These are phyloP conservation scores for Cerioporus squamosus DNA, from an alignment of 1,284 basidiomycete species.

Conservation along the genomic window DNA sequence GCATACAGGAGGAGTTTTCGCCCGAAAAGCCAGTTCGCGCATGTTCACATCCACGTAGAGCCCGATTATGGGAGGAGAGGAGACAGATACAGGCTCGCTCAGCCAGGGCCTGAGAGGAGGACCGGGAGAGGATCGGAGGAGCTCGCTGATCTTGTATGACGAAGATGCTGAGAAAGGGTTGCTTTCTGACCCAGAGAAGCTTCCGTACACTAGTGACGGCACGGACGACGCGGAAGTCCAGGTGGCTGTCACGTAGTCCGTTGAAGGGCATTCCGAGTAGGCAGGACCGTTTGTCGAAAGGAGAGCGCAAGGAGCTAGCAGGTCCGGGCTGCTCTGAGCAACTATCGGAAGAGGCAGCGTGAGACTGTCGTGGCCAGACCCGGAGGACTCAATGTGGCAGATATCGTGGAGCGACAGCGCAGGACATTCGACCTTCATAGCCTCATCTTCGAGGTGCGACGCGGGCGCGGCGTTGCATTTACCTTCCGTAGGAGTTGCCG, in stretches of 20 bases:
- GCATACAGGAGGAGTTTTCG: conserved; percentile 28
- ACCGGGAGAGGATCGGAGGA: conserved; percentile 15
- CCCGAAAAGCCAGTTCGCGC: conserved; percentile 36
- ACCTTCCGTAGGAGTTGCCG: not conserved
- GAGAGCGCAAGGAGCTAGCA: not conserved
- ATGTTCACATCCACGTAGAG: conserved; percentile 51
- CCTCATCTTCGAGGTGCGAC: not conserved
- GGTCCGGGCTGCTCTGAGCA: not conserved
- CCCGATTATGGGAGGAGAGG: conserved; percentile 31
- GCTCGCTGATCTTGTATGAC: conserved; percentile 4
- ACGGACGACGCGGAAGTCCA: conserved; percentile 10
- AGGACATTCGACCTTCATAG: not conserved
- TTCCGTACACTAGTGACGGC: conserved; percentile 14
- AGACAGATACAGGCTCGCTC: not conserved
- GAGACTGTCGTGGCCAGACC: not conserved
- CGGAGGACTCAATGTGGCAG: conserved; percentile 11
- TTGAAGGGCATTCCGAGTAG: conserved; percentile 18
- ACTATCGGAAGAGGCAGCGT: not conserved
- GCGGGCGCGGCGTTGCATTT: not conserved
- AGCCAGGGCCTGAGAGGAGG: not conserved
- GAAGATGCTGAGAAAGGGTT: not conserved
- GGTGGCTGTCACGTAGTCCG: conserved; percentile 9
- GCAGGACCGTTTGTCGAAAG: not conserved
- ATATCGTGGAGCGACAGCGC: conserved; percentile 15
- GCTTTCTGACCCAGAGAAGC: conserved; percentile 13